Evolutionary conservation across 495 filamentous ascomycete species (phyloP).

Genomic region (Umbilicaria muhlenbergii): DNA sequence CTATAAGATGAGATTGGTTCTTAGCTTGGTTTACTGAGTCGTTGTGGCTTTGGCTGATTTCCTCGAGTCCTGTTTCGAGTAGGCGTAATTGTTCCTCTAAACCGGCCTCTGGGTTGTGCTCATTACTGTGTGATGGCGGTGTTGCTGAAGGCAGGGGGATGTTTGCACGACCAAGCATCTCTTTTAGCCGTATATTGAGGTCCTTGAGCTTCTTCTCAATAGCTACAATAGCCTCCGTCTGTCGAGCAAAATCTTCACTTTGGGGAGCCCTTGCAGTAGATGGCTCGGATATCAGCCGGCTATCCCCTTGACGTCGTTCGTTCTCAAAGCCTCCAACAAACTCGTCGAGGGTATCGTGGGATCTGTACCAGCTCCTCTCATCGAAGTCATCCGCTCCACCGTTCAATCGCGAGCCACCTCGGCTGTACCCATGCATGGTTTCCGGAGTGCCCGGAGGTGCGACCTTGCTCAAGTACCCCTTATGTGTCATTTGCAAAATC

Average conservation of each 20-base stretch:
- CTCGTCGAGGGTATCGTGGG: slow-evolving; percentile 49
- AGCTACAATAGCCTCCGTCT: slow-evolving; percentile 31
- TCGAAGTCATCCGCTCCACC: slow-evolving; percentile 46
- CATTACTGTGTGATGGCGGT: slow-evolving; percentile 16
- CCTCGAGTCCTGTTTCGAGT: slow-evolving; percentile 29
- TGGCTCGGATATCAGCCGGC: too few species aligned
- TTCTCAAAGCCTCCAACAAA: slow-evolving; percentile 21
- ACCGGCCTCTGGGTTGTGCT: slow-evolving; percentile 8
- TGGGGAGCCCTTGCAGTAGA: slow-evolving; percentile 10
- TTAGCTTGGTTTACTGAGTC: slow-evolving; percentile 5
- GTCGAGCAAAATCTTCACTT: slow-evolving; percentile 9
- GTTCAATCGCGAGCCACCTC: slow-evolving; percentile 30
- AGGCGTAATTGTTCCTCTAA: slow-evolving; percentile 34
- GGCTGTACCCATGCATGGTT: slow-evolving; percentile 45
- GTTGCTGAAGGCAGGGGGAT: slow-evolving; percentile 28
- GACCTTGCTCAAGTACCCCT: slow-evolving; percentile 35
- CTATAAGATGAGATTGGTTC: slow-evolving; percentile 17
- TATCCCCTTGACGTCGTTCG: too few species aligned
- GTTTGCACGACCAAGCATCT: slow-evolving; percentile 42
- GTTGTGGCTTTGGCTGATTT: slow-evolving; percentile 19
- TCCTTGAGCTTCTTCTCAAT: slow-evolving; percentile 54
- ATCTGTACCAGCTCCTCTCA: slow-evolving; percentile 62
- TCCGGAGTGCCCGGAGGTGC: slow-evolving; percentile 49
- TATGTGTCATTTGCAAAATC: slow-evolving; percentile 77
- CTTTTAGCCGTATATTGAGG: slow-evolving; percentile 53